Conservation (phyloP, 1,284 basidiomycete species). For the Cryptococcus floricola region DNA sequence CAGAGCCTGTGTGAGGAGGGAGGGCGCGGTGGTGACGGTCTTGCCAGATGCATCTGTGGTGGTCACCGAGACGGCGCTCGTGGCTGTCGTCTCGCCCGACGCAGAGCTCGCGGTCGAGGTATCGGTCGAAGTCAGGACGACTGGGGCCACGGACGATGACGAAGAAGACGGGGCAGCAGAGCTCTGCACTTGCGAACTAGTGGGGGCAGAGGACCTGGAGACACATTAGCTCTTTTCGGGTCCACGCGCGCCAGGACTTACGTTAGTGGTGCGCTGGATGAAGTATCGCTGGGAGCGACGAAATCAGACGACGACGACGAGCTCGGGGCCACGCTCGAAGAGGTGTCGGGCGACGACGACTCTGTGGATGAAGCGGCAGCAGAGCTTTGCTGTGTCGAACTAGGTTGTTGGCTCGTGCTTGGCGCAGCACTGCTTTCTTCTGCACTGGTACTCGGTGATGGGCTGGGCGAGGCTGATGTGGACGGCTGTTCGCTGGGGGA, state of each 20-base stretch:
- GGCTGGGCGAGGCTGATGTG: slow-evolving; percentile 5
- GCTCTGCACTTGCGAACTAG: slow-evolving; percentile 2
- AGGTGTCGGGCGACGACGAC: slow-evolving; percentile 3
- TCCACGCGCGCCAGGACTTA: background rate
- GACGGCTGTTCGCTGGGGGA: slow-evolving; percentile 5
- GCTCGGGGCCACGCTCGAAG: slow-evolving; percentile 2
- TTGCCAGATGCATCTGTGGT: slow-evolving; percentile 13
- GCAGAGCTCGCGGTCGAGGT: slow-evolving; percentile 4
- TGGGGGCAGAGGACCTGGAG: background rate
- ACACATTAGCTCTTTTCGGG: background rate
- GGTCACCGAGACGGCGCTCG: slow-evolving; percentile 9
- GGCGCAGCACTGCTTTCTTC: background rate
- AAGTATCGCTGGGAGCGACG: background rate
- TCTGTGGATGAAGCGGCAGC: background rate
- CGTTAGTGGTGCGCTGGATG: background rate
- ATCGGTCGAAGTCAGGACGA: background rate
- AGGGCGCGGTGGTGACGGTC: slow-evolving; percentile 17
- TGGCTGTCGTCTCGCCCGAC: background rate
- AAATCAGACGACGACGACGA: slow-evolving; percentile 2
- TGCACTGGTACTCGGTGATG: slow-evolving; percentile 1
- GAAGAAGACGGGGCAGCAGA: slow-evolving; percentile 5
- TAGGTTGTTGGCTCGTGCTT: background rate
- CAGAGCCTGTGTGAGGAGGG: slow-evolving; percentile 23
- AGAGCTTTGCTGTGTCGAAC: slow-evolving; percentile 3
- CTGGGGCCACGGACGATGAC: background rate